Conservation (phyloP, 2,329 filamentous ascomycete species). For the Stagonosporopsis tanaceti region DNA sequence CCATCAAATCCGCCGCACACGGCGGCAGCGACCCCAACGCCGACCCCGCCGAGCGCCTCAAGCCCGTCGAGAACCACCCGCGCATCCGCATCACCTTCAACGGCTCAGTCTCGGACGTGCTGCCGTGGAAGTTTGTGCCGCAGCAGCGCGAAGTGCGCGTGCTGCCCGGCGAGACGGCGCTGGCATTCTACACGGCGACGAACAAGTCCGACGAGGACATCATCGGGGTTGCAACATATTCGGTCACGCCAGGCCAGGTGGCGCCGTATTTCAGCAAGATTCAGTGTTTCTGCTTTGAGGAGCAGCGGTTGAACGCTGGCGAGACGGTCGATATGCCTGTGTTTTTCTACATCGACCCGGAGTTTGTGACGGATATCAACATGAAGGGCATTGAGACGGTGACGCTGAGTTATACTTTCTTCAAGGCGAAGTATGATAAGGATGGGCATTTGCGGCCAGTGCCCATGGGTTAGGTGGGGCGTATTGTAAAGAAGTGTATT, state of each 20-base stretch:
- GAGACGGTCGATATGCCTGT: constrained; percentile 99
- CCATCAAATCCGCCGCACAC: constrained; percentile 80
- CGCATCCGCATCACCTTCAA: constrained; percentile 96
- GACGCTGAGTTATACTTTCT: constrained; percentile 96
- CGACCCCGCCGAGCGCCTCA: constrained; percentile 78
- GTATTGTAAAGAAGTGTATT: constrained; percentile 17
- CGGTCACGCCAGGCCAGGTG: constrained; percentile 93
- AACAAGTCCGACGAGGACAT: constrained; percentile 92
- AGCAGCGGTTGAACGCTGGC: constrained; percentile 88
- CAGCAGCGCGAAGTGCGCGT: constrained; percentile 97
- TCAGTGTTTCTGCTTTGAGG: constrained; percentile 99
- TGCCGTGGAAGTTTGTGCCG: constrained; percentile 96
- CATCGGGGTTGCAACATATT: constrained; percentile 97
- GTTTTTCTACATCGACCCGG: constrained; percentile 98
- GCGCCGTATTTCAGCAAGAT: constrained; percentile 99
- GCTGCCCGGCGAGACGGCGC: constrained; percentile 91
- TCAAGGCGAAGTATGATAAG: constrained; percentile 89
- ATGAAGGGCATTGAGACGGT: constrained; percentile 96
- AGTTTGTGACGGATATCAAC: constrained; percentile 87
- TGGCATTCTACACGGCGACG: constrained; percentile 97
- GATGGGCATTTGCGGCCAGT: constrained; percentile 73
- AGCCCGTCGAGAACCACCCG: constrained; percentile 80
- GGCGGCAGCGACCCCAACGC: constrained; percentile 59
- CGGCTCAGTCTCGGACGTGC: constrained; percentile 89
- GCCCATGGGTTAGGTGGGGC: constrained; percentile 42